Conservation (phyloP, 257 asterid genomes). For the Petunia secreta region DNA sequence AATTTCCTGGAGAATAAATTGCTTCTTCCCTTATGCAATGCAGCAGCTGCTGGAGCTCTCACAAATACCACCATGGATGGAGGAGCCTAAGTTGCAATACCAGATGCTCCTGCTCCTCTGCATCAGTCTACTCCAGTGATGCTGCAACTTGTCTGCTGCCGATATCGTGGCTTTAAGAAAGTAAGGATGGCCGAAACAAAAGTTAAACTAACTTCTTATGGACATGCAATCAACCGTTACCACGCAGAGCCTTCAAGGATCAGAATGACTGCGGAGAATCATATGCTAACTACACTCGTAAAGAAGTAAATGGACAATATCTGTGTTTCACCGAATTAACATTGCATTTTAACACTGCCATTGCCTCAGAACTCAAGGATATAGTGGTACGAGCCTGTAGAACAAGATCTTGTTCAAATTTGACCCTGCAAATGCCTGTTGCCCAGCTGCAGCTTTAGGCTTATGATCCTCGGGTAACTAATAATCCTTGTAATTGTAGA, state of each 20-base stretch:
- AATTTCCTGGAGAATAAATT: too few relatives aligned
- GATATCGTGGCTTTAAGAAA: neutral
- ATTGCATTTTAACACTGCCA: neutral
- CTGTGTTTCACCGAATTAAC: neutral
- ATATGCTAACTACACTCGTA: neutral
- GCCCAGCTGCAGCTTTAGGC: neutral
- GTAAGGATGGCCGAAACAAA: neutral
- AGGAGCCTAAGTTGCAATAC: too few relatives aligned
- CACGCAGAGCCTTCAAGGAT: neutral
- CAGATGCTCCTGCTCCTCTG: neutral
- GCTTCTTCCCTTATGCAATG: too few relatives aligned
- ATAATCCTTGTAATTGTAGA: neutral
- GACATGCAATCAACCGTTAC: neutral
- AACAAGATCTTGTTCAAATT: too few relatives aligned
- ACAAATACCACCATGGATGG: too few relatives aligned
- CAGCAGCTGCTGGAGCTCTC: too few relatives aligned
- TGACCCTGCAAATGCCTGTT: neutral
- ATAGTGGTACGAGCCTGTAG: too few relatives aligned
- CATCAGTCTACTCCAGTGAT: neutral
- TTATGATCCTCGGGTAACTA: neutral
- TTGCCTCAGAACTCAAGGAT: too few relatives aligned
- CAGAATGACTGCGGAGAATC: neutral
- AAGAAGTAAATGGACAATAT: neutral
- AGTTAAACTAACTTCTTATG: neutral
- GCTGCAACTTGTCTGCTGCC: neutral